Percentiles rank a stretch among this genome's conserved stretches.
phyloP scores from a whole-genome alignment of 768 basidiomycete genomes.

The Boletus patriciae region DNA sequence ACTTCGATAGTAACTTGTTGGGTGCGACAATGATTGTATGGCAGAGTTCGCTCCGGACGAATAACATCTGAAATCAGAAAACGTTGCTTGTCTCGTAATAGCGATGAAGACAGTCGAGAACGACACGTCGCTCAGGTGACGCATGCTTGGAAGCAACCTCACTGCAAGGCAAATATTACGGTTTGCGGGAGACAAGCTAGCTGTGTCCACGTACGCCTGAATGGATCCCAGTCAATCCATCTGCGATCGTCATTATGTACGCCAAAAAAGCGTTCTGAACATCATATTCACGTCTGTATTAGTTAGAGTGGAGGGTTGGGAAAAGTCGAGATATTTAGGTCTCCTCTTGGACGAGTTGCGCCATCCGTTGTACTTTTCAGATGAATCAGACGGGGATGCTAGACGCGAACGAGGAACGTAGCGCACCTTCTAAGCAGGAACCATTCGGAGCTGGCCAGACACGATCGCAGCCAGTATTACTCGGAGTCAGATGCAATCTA shows the following conservation, averaged over 20 bases:
- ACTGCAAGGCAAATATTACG: background rate
- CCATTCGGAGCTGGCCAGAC: background rate
- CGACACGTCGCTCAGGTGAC: background rate
- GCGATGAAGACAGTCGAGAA: background rate
- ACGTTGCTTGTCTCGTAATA: background rate
- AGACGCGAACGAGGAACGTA: background rate
- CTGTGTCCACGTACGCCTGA: too few species aligned
- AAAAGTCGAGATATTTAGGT: conserved; percentile 6
- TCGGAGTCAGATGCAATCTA: background rate
- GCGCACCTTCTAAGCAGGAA: conserved; percentile 2
- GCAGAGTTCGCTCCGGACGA: background rate
- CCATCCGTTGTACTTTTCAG: background rate
- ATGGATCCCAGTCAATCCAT: background rate
- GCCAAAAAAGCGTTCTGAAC: conserved; percentile 1
- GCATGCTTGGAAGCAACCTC: background rate
- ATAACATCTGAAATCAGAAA: background rate
- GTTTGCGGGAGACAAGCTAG: too few species aligned
- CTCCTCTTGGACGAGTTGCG: background rate
- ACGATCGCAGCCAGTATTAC: too few species aligned
- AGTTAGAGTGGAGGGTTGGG: background rate
- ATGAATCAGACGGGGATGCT: background rate
- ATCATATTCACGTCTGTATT: background rate
- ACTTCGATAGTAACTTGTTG: too few species aligned
- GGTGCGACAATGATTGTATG: too few species aligned
- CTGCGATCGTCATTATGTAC: background rate